These are phyloP conservation scores for Globisporangium middletonii DNA, from an alignment of 352 stramenopile genomes.

Conservation along the genomic window DNA sequence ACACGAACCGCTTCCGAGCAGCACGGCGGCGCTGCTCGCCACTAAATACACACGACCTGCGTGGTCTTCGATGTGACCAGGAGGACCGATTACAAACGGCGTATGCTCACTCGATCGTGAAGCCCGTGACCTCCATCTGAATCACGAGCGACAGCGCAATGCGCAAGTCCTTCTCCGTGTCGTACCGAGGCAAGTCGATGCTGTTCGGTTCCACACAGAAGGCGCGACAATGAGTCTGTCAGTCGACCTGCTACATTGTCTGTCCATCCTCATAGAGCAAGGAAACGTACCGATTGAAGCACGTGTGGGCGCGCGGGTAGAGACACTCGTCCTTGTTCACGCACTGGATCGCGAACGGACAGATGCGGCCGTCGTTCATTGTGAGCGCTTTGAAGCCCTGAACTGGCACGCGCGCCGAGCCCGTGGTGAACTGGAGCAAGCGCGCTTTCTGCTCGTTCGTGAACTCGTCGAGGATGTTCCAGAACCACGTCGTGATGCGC, in stretches of 20 bases:
- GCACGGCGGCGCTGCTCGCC: too few species aligned
- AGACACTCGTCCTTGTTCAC: conserved; percentile 75
- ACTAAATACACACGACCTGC: too few species aligned
- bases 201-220: conserved; percentile 15
- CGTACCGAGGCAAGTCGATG: conserved; percentile 73
- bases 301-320: conserved; percentile 81
- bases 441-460: conserved; percentile 93
- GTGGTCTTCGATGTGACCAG: too few species aligned
- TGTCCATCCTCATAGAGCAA: conserved; percentile 10
- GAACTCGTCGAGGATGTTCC: conserved; percentile 94
- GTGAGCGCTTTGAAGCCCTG: conserved; percentile 86
- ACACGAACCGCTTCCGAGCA: too few species aligned
- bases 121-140: conserved; percentile 84
- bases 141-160: conserved; percentile 80
- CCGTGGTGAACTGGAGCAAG: conserved; percentile 97
- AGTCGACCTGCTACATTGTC: background rate
- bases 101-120: conserved; percentile 66
- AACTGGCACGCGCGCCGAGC: conserved; percentile 92
- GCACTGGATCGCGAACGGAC: conserved; percentile 81
- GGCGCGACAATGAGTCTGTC: background rate
- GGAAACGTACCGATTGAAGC: conserved; percentile 66
- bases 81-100: background rate
- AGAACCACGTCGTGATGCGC: conserved; percentile 96
- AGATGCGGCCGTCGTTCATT: conserved; percentile 86
- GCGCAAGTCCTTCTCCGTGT: conserved; percentile 67